Evolutionary conservation across 1,284 basidiomycete genomes (phyloP), one percentile per base, ranked within the genome.

Genomic region (Pseudozyma sp.): DNA sequence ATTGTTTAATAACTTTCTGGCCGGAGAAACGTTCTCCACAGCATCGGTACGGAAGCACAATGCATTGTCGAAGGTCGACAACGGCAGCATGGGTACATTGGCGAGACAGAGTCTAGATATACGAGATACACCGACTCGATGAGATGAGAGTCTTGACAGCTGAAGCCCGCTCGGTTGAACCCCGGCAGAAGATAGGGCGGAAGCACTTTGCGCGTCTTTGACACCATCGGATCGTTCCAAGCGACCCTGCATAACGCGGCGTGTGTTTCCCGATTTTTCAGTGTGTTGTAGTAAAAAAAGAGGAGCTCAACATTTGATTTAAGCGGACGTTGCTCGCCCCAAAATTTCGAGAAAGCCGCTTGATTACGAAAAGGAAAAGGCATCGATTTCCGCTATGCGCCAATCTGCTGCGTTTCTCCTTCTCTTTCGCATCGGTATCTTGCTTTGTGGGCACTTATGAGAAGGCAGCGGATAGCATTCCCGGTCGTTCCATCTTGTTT

Each of bases 121-220:
- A 31, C 25, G 25, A 44, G n/a, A 44, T n/a, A 16, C 3, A 44
- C 16, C 4, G 43, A 18, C 5, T 13, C 6, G 43, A 10, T 35
- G 14, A 49, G 55, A 49, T 40, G 19, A 40, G 36, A 34, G 36
- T 38, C 25, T 40, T 57, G n/a, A 42, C 35, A 5, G 21, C 31
- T 47, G 54, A 52, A 49, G 18, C n/a, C 31, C 44, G 11, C 43
- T 69, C 66, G 66, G 66, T 69, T 47, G 47, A 59, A 63, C 59
- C 19, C 60, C 60, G 66, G 66, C 25, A 31, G 25, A 31, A 59
- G 59, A 62, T 68, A 55, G 40, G 18, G 14, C 19, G 21, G 25
- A 47, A 25, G 19, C 39, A 40, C 39, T 40, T n/a, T 40, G 12
- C 16, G 39, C 16, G 3, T 13, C 39, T 40, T 40, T 40, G 39